Base-by-base conservation (phyloP, 352 stramenopile genomes). In the Achlya hypogyna region DNA sequence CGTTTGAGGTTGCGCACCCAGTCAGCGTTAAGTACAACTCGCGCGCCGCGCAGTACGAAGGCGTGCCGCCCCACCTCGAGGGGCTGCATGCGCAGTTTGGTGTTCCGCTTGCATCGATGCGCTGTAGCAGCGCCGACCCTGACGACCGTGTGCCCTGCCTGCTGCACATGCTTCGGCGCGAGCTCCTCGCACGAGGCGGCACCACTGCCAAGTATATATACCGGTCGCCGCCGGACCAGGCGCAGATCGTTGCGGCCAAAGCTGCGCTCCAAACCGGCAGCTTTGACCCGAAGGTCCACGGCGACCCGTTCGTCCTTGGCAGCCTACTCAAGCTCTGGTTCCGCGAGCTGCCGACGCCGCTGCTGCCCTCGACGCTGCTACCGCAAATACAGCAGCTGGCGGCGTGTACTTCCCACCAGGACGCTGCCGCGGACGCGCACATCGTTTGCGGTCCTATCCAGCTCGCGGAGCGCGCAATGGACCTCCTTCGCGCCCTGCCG, bases 321-420 rank as follows among this genome's bases (percentile, higher is more conserved):
- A 84, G 78, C 62, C 73, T 89, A 23, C 60, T 87, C 42, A 89
- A 89, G 51, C 60, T 75, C n/a, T 89, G 77, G 78, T 69, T 89
- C 4, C 76, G 81, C 12, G 78, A 89, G 20, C 71, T 89, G 35
- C 79, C 81, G 0, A 58, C 20, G 14, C 75, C 75, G 16, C 43
- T 89, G 68, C 54, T 87, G 2, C 60, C 68, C 18, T 54, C 45
- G 16, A 54, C 81, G 59, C 38, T 79, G 2, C 45, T 65, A 1
- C 23, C 65, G 0, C 45, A 74, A 14, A 23, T 83, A 5, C 32
- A 63, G 45, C 23, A 22, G 1, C 59, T 23, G 35, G 25, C 0
- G 51, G 22, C 18, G 20, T 20, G 12, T 20, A 27, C 62, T 22
- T 23, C n/a, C 80, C 25, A 73, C 59, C 0, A 71, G 71, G 28